Conservation (phyloP, 305 asterid species). For the Striga hermonthica region DNA sequence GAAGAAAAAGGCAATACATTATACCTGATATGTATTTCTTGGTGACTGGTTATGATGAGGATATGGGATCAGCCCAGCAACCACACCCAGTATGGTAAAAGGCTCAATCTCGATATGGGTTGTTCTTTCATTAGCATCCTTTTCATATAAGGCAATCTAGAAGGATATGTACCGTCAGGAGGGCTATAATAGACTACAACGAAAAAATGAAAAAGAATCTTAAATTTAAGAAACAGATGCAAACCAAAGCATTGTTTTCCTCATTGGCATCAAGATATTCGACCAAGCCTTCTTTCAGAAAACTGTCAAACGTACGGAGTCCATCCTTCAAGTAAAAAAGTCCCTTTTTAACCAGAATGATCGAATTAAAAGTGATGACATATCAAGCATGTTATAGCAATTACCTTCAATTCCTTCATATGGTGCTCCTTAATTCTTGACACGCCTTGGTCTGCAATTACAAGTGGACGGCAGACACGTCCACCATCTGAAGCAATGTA, state of each 20-base stretch:
- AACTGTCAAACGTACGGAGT: constrained; percentile 73
- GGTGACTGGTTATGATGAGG: constrained; percentile 99
- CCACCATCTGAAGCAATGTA: constrained; percentile 99
- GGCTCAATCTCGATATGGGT: constrained; percentile 99
- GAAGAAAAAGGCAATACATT: constrained; percentile 20
- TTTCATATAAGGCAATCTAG: constrained; percentile 89
- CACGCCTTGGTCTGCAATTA: constrained; percentile 90
- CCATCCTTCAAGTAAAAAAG: constrained; percentile 68
- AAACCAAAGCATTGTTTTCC: constrained; percentile 91
- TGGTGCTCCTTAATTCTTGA: constrained; percentile 92
- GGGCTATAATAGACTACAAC: constrained; percentile 23
- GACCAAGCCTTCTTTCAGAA: constrained; percentile 78
- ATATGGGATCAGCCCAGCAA: constrained; percentile 95
- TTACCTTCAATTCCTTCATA: constrained; percentile 96
- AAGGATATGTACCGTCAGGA: constrained; percentile 32
- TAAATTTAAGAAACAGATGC: constrained; percentile 30
- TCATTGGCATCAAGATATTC: constrained; percentile 98
- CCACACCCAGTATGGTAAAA: constrained; percentile 83
- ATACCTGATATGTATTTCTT: constrained; percentile 95
- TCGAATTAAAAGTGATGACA: constrained; percentile 20
- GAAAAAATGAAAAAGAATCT: neutral
- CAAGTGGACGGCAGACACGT: constrained; percentile 98
- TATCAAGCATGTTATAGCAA: constrained; percentile 15
- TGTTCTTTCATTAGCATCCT: constrained; percentile 65
- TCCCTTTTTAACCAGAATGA: constrained; percentile 28